These are phyloP conservation scores for Chrysoporthe austroafricana DNA, from an alignment of 2,329 filamentous ascomycete genomes.

Conservation along the genomic window DNA sequence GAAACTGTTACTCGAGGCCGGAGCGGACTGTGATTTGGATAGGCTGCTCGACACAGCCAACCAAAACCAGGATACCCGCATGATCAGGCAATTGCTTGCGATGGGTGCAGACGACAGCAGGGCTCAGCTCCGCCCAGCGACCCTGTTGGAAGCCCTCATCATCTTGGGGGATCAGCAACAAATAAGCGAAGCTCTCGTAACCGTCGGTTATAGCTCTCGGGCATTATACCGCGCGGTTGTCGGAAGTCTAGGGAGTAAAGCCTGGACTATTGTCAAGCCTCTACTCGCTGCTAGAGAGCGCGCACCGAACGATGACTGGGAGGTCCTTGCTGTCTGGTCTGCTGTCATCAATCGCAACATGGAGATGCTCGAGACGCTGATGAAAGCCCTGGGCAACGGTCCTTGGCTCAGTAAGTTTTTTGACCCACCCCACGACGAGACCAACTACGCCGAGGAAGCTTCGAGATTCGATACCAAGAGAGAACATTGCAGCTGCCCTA, in stretches of 20 bases:
- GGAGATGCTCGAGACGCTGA: neutral
- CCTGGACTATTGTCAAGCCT: neutral
- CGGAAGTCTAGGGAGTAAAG: no score
- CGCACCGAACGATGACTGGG: neutral
- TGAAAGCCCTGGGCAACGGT: neutral
- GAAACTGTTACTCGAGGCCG: neutral
- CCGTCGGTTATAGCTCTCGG: neutral
- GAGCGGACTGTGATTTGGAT: neutral
- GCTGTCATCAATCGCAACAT: neutral
- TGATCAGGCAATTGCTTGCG: neutral
- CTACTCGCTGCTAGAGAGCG: neutral
- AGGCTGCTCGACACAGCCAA: neutral
- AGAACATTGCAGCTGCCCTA: accelerated
- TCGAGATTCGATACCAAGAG: no score
- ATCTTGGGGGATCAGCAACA: neutral
- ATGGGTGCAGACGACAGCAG: neutral
- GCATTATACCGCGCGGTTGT: neutral
- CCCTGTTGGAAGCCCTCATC: neutral
- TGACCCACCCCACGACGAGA: no score
- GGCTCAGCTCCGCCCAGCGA: no score
- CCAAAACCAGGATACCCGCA: accelerated
- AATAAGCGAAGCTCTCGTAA: neutral
- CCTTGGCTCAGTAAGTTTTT: neutral
- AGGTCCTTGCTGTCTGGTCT: neutral
- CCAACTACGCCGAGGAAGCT: no score